These are phyloP conservation scores for Ophiostoma himal-ulmi DNA, from an alignment of 2,329 filamentous ascomycete species.

Conservation along the genomic window DNA sequence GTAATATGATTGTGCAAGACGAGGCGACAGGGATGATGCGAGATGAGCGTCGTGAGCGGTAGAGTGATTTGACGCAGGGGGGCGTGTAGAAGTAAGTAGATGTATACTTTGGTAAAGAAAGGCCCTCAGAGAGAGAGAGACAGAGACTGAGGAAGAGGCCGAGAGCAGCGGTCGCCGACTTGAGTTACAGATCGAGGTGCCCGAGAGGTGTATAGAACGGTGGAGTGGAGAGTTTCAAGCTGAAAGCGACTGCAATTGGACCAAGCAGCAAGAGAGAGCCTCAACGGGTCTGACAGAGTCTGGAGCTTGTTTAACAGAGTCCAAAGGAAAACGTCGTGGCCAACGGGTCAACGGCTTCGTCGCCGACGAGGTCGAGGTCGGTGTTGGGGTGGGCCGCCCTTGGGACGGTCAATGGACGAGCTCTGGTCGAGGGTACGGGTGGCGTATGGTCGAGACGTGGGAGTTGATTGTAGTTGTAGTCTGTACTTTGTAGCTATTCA, in stretches of 20 bases:
- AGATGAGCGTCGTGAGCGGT: slow-evolving; percentile 9
- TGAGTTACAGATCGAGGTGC: background rate
- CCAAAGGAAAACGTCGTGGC: background rate
- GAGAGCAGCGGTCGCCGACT: slow-evolving; percentile 1
- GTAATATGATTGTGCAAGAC: slow-evolving; percentile 1
- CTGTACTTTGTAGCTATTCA: background rate
- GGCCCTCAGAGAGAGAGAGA: background rate
- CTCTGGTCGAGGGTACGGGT: background rate
- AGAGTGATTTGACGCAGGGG: slow-evolving; percentile 2
- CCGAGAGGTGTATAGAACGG: background rate
- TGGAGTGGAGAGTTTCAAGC: slow-evolving; percentile 13
- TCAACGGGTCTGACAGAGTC: background rate
- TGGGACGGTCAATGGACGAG: slow-evolving; percentile 10
- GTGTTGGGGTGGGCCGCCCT: background rate
- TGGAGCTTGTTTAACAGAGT: background rate
- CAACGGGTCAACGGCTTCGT: background rate
- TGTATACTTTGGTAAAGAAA: background rate
- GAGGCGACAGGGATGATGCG: background rate
- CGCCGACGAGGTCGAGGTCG: slow-evolving; percentile 7
- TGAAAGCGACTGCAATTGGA: background rate
- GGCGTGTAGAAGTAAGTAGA: background rate
- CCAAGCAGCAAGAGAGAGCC: background rate
- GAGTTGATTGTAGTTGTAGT: background rate
- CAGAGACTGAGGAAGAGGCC: background rate
- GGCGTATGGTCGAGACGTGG: background rate